Evolutionary conservation across 257 asterid species (phyloP).

Genomic region (Solanum rostratum): DNA sequence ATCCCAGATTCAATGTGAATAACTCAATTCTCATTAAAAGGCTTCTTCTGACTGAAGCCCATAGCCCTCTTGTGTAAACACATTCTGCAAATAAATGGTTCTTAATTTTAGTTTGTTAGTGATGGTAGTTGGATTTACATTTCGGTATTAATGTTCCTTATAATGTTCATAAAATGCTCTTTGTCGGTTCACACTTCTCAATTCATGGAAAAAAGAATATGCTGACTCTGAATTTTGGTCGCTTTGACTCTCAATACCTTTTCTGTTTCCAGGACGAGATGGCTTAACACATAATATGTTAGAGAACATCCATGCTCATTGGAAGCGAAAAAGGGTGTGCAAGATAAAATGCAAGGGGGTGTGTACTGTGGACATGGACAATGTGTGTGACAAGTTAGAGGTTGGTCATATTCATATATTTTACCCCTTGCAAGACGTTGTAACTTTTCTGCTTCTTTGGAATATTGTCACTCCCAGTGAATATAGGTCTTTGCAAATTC

Average conservation of each 20-base stretch:
- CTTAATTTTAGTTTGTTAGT: neutral
- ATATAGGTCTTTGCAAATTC: neutral
- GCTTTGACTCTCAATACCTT: neutral
- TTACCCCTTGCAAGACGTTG: neutral
- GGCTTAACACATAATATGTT: slow-evolving; percentile 93
- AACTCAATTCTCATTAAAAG: neutral
- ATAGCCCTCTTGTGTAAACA: too few relatives aligned
- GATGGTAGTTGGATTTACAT: neutral
- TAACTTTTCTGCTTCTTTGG: neutral
- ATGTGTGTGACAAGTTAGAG: slow-evolving; percentile 78
- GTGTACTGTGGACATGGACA: slow-evolving; percentile 87
- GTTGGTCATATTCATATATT: slow-evolving; percentile 32
- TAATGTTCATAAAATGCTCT: neutral
- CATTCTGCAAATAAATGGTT: neutral
- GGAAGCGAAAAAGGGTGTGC: slow-evolving; percentile 89
- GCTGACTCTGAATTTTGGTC: neutral
- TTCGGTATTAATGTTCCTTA: neutral
- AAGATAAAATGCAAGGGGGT: slow-evolving; percentile 94
- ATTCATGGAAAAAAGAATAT: neutral
- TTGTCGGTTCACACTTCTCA: neutral
- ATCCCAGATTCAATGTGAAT: neutral
- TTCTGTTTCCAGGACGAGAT: slow-evolving; percentile 63
- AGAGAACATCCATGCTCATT: slow-evolving; percentile 86
- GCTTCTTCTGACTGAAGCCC: neutral
- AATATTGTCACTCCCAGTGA: neutral